Base-by-base conservation (phyloP, 768 basidiomycete species). In the Rhizopogon vinicolor region DNA sequence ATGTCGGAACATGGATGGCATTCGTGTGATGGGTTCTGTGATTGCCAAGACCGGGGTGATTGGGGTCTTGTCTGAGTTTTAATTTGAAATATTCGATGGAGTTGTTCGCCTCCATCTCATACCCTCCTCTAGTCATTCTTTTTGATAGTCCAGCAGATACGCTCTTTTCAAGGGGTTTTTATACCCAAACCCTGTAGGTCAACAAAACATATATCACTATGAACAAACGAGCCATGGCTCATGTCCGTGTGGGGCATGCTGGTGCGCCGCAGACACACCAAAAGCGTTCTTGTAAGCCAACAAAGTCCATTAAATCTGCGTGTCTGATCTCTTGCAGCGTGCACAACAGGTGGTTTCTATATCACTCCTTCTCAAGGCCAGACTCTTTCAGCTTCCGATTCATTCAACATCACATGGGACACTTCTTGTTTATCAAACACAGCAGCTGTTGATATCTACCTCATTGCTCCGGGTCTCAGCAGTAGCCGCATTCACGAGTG, bases 361-460 rank as follows among this genome's bases (percentile, higher is more conserved):
- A 76, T 67, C 39, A 66, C 74, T 7, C 89, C 89, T 0, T 68
- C 76, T 3, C 71, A 74, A 18, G 78, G 78, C 8, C 67, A 75
- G 41, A 67, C 70, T 10, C 57, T 89, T 48, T 71, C 82, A 58
- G 73, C 78, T 1, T 68, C 76, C 9, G 56, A 75, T 10, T 74
- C 84, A 2, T 62, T 91, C 59, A 72, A 75, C 49, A 78, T 91
- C 58, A 61, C 76, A 44, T 91, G 90, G 90, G 78, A 89, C 64
- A 68, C 79, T 0, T 71, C 81, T 37, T 89, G 87, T 68, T 62
- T 87, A 53, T 50, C 62, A 10, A 56, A 59, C 33, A 71, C 80
- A 25, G 56, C 63, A 1, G 72, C 74, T 39, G 74, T 86, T 65
- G 87, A 91, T 70, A 86, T 92, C 64, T 84, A 85, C 60, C 80